These are phyloP conservation scores for Penicillium steckii DNA, from an alignment of 495 filamentous ascomycete genomes.

Conservation along the genomic window DNA sequence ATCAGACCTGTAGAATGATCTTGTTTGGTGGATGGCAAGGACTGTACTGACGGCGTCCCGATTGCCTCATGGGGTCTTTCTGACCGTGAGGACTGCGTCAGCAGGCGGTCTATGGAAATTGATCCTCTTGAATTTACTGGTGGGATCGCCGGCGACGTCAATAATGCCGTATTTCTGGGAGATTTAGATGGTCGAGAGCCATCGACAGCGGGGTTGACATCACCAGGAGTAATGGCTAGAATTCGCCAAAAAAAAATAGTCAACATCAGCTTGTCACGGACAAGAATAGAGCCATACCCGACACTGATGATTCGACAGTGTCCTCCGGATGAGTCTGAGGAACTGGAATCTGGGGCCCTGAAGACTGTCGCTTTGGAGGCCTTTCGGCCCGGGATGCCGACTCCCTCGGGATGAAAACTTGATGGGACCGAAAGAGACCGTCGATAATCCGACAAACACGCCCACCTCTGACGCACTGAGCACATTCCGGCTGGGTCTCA, in stretches of 20 bases:
- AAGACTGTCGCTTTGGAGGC: slow-evolving; percentile 1
- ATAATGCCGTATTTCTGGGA: neutral
- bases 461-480: slow-evolving; percentile 14
- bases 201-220: neutral
- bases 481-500: slow-evolving; percentile 19
- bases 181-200: neutral
- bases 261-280: too few relatives aligned
- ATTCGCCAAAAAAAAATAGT: too few relatives aligned
- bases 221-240: neutral
- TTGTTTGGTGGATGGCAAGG: neutral
- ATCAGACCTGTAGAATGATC: neutral
- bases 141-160: neutral
- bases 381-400: neutral
- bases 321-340: neutral
- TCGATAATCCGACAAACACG: slow-evolving; percentile 18
- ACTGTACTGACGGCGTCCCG: neutral
- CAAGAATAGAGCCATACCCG: too few relatives aligned
- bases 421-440: slow-evolving; percentile 16
- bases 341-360: neutral
- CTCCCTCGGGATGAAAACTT: slow-evolving; percentile 5
- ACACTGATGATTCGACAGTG: neutral
- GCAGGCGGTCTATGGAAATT: neutral
- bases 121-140: neutral
- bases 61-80: neutral
- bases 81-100: neutral